phyloP scores from a whole-genome alignment of 768 basidiomycete genomes.

The Suillus subluteus region DNA sequence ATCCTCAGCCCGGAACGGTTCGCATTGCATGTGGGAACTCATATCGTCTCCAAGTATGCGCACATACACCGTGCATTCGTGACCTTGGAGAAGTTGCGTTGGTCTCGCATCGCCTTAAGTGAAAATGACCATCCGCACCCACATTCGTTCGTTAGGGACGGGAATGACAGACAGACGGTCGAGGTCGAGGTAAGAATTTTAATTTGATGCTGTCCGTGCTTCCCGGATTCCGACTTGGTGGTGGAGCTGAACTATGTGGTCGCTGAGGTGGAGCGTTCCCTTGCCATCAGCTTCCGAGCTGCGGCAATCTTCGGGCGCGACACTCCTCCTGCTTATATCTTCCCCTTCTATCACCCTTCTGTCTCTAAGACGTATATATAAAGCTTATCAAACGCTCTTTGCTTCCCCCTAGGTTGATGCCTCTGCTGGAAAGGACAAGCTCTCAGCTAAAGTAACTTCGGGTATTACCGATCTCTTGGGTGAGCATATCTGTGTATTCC shows the following conservation, averaged over 20 bases:
- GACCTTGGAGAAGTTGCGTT: constrained; percentile 78
- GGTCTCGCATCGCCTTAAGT: constrained; percentile 73
- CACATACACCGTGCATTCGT: constrained; percentile 75
- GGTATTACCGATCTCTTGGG: constrained; percentile 84
- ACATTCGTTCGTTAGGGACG: constrained; percentile 87
- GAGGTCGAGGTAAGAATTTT: constrained; percentile 52
- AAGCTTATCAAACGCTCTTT: constrained; percentile 5
- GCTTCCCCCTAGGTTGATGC: constrained; percentile 59
- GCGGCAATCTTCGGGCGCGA: constrained; percentile 7
- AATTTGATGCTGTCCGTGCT: neutral
- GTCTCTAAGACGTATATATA: constrained; percentile 9
- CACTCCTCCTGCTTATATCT: neutral
- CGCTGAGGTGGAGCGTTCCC: constrained; percentile 12
- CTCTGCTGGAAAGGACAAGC: constrained; percentile 59
- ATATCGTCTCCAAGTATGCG: constrained; percentile 79
- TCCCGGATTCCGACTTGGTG: neutral
- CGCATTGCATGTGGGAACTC: constrained; percentile 83
- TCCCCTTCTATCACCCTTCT: neutral
- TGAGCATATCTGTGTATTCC: constrained; percentile 36
- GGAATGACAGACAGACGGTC: constrained; percentile 82
- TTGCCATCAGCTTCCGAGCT: constrained; percentile 10
- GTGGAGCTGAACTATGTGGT: constrained; percentile 7
- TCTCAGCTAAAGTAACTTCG: constrained; percentile 62
- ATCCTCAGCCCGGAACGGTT: constrained; percentile 84
- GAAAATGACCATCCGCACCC: constrained; percentile 54